Evolutionary conservation across 129 eudicot genomes (phyloP).

Genomic region (Flaveria trinervia): DNA sequence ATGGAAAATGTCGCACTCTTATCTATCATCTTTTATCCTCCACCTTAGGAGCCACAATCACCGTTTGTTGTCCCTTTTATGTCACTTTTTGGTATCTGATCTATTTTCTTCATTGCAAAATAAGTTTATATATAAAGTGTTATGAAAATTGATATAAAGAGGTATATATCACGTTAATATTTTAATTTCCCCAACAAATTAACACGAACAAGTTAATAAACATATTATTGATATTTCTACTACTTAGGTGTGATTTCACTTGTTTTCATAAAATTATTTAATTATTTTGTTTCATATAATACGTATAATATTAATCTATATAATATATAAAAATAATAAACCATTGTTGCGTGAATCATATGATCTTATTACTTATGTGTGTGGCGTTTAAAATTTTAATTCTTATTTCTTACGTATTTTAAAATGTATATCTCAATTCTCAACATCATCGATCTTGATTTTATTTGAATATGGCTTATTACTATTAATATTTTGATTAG

Average conservation of each 20-base stretch:
- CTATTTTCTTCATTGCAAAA: not conserved
- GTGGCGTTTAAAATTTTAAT: not conserved
- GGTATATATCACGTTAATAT: not conserved
- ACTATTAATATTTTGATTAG: not conserved
- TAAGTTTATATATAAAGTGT: not conserved
- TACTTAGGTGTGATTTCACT: not conserved
- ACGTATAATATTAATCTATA: not conserved
- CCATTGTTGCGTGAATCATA: too few relatives aligned
- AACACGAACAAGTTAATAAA: not conserved
- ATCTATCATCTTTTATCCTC: constrained; percentile 36
- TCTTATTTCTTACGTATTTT: not conserved
- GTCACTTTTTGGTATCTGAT: not conserved
- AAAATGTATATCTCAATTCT: constrained; percentile 2
- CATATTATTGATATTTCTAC: not conserved
- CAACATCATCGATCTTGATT: not conserved
- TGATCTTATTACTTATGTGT: not conserved
- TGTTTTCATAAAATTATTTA: not conserved
- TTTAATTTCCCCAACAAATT: too few relatives aligned
- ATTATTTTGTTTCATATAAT: not conserved
- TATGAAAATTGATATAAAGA: too few relatives aligned
- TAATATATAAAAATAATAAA: not conserved
- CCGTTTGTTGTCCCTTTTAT: constrained; percentile 12
- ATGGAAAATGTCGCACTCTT: constrained; percentile 41
- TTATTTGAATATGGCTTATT: not conserved
- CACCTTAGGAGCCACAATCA: constrained; percentile 41